Conservation (phyloP, 441 rosid species). For the Adansonia rubrostipa region DNA sequence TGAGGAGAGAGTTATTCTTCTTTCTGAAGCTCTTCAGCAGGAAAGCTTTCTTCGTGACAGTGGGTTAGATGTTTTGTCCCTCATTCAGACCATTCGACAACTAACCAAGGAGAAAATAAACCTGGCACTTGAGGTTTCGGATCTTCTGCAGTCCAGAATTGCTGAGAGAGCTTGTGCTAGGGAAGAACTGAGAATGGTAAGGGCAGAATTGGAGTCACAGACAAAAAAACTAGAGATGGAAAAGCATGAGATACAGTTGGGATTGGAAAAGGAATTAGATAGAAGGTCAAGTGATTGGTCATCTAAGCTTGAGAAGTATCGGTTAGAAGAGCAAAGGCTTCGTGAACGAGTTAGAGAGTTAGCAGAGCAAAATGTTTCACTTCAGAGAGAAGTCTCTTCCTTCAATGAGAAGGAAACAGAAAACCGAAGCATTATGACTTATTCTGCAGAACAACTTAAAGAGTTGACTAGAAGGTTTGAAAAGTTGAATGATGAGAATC, state of each 20-base stretch:
- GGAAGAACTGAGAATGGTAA: slow-evolving; percentile 63
- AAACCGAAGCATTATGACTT: slow-evolving; percentile 54
- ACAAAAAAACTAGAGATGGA: slow-evolving; percentile 70
- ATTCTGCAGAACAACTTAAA: slow-evolving; percentile 62
- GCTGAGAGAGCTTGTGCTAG: slow-evolving; percentile 62
- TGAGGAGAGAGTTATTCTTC: slow-evolving; percentile 65
- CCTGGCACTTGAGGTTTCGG: slow-evolving; percentile 77
- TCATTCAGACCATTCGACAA: slow-evolving; percentile 62
- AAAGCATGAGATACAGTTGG: slow-evolving; percentile 77
- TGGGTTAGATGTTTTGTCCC: slow-evolving; percentile 64
- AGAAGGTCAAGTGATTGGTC: slow-evolving; percentile 97
- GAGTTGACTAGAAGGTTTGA: slow-evolving; percentile 62
- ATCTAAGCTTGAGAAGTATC: slow-evolving; percentile 75
- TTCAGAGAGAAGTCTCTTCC: slow-evolving; percentile 82
- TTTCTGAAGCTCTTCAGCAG: slow-evolving; percentile 71
- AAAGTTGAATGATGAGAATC: slow-evolving; percentile 59
- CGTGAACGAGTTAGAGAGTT: slow-evolving; percentile 93
- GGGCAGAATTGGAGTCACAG: slow-evolving; percentile 60
- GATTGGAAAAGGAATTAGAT: slow-evolving; percentile 91
- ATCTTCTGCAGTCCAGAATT: slow-evolving; percentile 64
- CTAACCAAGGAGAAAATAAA: slow-evolving; percentile 69
- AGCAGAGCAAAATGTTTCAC: slow-evolving; percentile 93
- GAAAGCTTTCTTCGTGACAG: slow-evolving; percentile 56
- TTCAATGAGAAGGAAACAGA: slow-evolving; percentile 74
- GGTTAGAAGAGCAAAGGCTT: slow-evolving; percentile 84